A percentile compares a stretch with the other conserved stretches of the same genome.
Conservation (phyloP, 1,139 yeast species). For the Candida freyschussii region DNA sequence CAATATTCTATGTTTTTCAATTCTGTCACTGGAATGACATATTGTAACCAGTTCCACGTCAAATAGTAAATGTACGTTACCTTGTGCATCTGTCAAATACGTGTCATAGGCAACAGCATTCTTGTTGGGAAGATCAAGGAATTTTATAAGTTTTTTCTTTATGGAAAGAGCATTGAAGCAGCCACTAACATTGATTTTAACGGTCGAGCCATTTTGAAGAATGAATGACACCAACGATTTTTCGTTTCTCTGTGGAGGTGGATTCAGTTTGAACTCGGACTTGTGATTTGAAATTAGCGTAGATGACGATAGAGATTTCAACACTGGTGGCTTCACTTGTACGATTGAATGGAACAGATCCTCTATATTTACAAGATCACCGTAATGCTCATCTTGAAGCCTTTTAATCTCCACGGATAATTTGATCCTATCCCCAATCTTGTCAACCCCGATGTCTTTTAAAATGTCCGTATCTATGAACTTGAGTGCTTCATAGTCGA, state of each 20-base stretch:
- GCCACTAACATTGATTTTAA: constrained; percentile 69
- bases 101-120: constrained; percentile 48
- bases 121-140: constrained; percentile 43
- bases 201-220: constrained; percentile 69
- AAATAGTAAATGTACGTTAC: constrained; percentile 49
- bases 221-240: constrained; percentile 44
- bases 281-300: constrained; percentile 16
- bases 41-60: constrained; percentile 81
- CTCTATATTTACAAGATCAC: constrained; percentile 32
- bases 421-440: constrained; percentile 78
- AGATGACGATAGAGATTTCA: constrained; percentile 22
- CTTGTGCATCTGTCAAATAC: constrained; percentile 40
- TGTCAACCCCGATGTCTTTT: constrained; percentile 67
- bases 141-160: constrained; percentile 63
- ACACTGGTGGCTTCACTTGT: constrained; percentile 8
- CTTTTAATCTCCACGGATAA: constrained; percentile 50
- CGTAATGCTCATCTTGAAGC: constrained; percentile 28
- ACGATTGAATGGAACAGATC: constrained; percentile 31
- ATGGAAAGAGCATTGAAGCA: constrained; percentile 80
- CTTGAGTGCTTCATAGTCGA: constrained; percentile 39
- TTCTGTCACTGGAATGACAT: constrained; percentile 69
- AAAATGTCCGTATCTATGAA: constrained; percentile 61
- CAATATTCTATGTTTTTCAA: constrained; percentile 69
- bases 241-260: constrained; percentile 24
- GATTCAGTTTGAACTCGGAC: constrained; percentile 21